Evolutionary conservation across 257 asterid species (phyloP).

Genomic region (Nicotiana paniculata): DNA sequence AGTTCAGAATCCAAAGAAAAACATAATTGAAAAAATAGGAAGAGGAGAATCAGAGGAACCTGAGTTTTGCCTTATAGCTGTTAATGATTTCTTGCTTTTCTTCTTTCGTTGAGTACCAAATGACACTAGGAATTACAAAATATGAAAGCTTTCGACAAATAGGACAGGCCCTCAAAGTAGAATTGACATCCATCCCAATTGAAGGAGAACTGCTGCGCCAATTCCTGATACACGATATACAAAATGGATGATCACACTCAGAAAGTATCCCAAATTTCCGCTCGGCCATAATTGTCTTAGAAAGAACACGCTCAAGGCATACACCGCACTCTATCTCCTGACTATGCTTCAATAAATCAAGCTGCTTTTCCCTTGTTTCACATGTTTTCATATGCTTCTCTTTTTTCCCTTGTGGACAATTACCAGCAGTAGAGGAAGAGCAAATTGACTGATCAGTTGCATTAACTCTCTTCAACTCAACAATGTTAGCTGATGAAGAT

Average conservation of each 20-base stretch:
- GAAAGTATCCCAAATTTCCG: constrained; percentile 87
- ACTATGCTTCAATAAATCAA: constrained; percentile 62
- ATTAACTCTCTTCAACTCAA: constrained; percentile 28
- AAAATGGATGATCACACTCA: constrained; percentile 92
- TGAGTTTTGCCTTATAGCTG: constrained; percentile 79
- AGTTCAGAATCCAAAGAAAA: neutral
- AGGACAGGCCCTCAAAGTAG: constrained; percentile 86
- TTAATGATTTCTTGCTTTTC: constrained; percentile 80
- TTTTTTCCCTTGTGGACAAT: constrained; percentile 64
- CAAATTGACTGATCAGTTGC: constrained; percentile 72
- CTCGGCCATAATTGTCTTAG: constrained; percentile 67
- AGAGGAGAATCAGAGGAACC: constrained; percentile 27
- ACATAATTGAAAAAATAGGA: neutral
- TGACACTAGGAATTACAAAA: constrained; percentile 93
- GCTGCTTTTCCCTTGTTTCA: constrained; percentile 61
- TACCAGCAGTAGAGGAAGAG: constrained; percentile 89
- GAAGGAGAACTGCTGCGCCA: constrained; percentile 77
- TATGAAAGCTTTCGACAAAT: constrained; percentile 82
- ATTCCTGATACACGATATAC: constrained; percentile 83
- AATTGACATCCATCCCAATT: constrained; percentile 66
- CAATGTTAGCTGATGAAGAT: constrained; percentile 42
- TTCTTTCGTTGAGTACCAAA: constrained; percentile 72
- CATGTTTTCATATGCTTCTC: constrained; percentile 73
- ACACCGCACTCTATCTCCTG: constrained; percentile 94
- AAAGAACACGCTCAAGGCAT: constrained; percentile 82